Evolutionary conservation across 495 filamentous ascomycete species (phyloP).

Genomic region (Xylaria intraflava): DNA sequence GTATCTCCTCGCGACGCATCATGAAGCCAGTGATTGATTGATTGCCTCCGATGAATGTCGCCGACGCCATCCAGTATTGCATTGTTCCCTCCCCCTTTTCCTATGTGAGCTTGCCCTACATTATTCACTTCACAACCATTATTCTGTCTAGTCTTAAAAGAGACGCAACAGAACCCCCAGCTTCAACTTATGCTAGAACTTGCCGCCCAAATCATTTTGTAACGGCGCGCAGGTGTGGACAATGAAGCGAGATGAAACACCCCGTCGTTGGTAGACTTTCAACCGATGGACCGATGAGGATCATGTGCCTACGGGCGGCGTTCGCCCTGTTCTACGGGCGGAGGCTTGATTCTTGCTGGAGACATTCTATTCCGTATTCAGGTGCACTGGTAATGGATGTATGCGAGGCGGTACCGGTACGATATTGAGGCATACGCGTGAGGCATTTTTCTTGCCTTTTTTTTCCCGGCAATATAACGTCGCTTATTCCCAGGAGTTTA

Average conservation of each 20-base stretch:
- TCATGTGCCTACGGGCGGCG: slow-evolving; percentile 13
- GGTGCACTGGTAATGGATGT: background rate
- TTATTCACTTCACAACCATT: no score
- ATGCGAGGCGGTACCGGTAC: no score
- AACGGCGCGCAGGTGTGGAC: slow-evolving; percentile 49
- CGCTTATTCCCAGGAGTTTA: background rate
- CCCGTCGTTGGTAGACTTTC: slow-evolving; percentile 11
- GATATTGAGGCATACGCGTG: background rate
- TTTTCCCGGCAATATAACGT: no score
- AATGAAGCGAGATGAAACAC: slow-evolving; percentile 43
- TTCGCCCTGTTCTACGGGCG: slow-evolving; percentile 21
- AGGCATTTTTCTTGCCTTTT: no score
- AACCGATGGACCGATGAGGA: slow-evolving; percentile 7
- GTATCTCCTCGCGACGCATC: no score
- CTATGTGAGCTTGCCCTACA: no score
- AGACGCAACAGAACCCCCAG: background rate
- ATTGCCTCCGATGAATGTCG: no score
- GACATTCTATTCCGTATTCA: slow-evolving; percentile 13
- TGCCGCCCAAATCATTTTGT: slow-evolving; percentile 35
- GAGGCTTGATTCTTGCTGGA: slow-evolving; percentile 27
- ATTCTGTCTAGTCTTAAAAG: no score
- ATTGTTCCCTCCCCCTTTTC: background rate
- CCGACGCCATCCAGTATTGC: background rate
- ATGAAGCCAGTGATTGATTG: no score
- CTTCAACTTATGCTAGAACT: slow-evolving; percentile 50